Conservation (phyloP, 2,329 filamentous ascomycete genomes). For the Aspergillus vadensis region DNA sequence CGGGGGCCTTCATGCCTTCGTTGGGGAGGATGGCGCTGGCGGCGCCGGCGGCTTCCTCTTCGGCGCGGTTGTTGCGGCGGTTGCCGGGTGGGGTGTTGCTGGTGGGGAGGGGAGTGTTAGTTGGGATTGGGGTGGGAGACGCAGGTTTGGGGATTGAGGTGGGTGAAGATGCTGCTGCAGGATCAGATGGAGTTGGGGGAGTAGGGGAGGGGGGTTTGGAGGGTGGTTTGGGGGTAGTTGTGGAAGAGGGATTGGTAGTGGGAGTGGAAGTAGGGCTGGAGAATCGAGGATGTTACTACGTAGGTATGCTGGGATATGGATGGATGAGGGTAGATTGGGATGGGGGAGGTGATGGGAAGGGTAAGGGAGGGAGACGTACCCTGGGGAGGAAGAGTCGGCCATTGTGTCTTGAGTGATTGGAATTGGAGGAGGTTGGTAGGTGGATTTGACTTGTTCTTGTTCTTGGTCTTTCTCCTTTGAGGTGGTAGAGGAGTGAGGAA, state of each 20-base stretch:
- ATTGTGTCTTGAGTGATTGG: neutral
- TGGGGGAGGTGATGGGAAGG: neutral
- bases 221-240: neutral
- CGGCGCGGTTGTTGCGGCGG: neutral
- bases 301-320: neutral
- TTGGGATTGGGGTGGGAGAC: too few species aligned
- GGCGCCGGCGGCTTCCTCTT: neutral
- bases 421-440: neutral
- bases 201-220: neutral
- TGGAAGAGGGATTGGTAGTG: neutral
- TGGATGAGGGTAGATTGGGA: neutral
- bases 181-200: neutral
- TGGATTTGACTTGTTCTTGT: neutral
- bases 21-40: neutral
- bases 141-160: neutral
- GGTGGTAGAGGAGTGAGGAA: neutral
- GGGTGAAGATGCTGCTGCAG: neutral
- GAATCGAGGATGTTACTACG: neutral
- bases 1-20: neutral
- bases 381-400: neutral
- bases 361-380: neutral
- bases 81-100: neutral
- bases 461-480: neutral
- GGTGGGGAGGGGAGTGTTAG: neutral
- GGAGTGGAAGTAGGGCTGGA: neutral